Evolutionary conservation across 2,329 filamentous ascomycete genomes (phyloP).

Genomic region (Pestalotiopsis sp.): DNA sequence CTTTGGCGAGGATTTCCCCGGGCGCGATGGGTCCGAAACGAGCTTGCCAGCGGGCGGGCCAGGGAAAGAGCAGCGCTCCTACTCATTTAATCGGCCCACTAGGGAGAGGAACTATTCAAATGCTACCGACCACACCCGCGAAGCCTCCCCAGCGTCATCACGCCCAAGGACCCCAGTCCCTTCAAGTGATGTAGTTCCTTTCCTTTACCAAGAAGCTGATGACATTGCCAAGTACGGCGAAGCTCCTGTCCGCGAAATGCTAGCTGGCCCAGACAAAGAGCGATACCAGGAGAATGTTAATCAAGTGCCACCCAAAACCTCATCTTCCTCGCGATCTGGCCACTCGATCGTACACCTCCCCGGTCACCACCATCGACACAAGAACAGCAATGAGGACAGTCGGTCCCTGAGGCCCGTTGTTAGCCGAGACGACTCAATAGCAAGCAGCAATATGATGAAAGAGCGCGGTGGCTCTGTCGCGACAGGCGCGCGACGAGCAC

Average conservation of each 20-base stretch:
- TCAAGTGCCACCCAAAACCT: constrained; percentile 60
- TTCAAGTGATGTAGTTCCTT: constrained; percentile 94
- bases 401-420: constrained; percentile 70
- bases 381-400: constrained; percentile 69
- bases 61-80: constrained; percentile 63
- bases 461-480: constrained; percentile 52
- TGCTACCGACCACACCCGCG: constrained; percentile 71
- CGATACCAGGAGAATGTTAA: constrained; percentile 59
- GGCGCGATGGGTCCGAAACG: constrained; percentile 73
- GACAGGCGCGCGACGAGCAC: constrained; percentile 58
- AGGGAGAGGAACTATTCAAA: constrained; percentile 83
- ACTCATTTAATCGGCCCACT: constrained; percentile 63
- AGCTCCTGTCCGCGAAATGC: constrained; percentile 72
- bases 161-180: constrained; percentile 82
- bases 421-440: constrained; percentile 74
- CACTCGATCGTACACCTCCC: constrained; percentile 67
- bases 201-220: constrained; percentile 87
- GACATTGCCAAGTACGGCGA: constrained; percentile 79
- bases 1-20: constrained; percentile 87
- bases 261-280: constrained; percentile 70
- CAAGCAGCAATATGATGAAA: constrained; percentile 50
- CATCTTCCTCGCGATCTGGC: constrained; percentile 63
- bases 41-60: constrained; percentile 55
- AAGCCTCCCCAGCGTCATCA: constrained; percentile 75
- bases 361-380: constrained; percentile 66